A percentile compares a stretch with the other conserved stretches of the same genome.
Evolutionary conservation across 495 filamentous ascomycete genomes (phyloP).

Genomic region (Aspergillus mulundensis): DNA sequence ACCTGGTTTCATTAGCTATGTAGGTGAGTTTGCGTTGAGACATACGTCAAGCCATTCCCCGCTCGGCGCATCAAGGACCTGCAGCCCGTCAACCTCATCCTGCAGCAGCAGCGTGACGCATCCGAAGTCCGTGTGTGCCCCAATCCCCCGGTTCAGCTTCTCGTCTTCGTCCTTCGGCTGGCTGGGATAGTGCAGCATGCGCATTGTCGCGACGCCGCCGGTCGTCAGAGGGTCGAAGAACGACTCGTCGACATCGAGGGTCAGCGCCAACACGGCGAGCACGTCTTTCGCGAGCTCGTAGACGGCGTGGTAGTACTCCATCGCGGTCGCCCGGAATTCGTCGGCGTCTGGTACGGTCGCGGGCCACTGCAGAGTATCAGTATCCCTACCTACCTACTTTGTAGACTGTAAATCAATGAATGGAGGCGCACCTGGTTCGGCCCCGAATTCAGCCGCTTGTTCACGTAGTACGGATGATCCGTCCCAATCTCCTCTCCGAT

Average conservation of each 20-base stretch:
- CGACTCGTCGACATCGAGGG: conserved; percentile 29
- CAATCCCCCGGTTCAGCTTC: conserved; percentile 36
- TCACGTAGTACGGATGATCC: conserved; percentile 35
- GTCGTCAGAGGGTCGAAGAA: conserved; percentile 31
- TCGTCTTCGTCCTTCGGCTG: conserved; percentile 40
- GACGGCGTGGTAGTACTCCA: conserved; percentile 45
- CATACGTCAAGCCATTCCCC: conserved; percentile 40
- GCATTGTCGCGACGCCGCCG: conserved; percentile 41
- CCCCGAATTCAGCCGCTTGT: conserved; percentile 35
- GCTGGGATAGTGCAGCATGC: conserved; percentile 39
- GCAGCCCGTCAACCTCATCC: conserved; percentile 44
- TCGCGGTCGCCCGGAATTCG: conserved; percentile 42
- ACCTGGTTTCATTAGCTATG: conserved; percentile 23
- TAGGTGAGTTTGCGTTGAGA: conserved; percentile 15
- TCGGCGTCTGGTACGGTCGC: conserved; percentile 33
- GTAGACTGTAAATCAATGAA: too few species aligned
- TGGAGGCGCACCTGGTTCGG: conserved; percentile 36
- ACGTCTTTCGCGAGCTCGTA: conserved; percentile 32
- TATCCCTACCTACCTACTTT: too few species aligned
- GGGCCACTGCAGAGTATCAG: conserved; percentile 43
- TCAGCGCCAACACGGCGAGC: conserved; percentile 26
- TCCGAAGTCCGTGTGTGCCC: conserved; percentile 47
- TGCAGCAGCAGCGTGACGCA: conserved; percentile 44
- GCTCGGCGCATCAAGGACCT: conserved; percentile 50
- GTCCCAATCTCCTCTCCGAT: conserved; percentile 43